These are phyloP conservation scores for Sporisorium sorghi DNA, from an alignment of 1,284 basidiomycete species.

Conservation along the genomic window DNA sequence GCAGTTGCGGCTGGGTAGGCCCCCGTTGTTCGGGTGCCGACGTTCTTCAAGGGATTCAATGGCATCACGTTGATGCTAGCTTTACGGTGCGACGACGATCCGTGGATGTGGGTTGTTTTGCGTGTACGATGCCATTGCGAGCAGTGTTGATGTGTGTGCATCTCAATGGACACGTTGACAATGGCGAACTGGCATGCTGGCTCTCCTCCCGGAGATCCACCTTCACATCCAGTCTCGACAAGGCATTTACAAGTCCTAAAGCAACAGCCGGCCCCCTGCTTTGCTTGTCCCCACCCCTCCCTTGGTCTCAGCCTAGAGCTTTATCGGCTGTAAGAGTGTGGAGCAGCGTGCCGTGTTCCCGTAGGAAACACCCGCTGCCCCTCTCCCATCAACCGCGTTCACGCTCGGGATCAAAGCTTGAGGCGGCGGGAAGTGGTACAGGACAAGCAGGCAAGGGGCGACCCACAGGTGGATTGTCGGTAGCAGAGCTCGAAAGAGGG, in stretches of 20 bases:
- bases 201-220: neutral
- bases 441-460: neutral
- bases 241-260: slow-evolving; percentile 16
- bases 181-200: slow-evolving; percentile 13
- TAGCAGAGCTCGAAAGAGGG: too few relatives aligned
- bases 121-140: too few relatives aligned
- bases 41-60: neutral
- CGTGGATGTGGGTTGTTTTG: neutral
- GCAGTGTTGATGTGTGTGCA: too few relatives aligned
- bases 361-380: neutral
- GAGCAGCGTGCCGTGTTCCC: neutral
- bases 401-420: too few relatives aligned
- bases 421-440: too few relatives aligned
- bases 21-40: too few relatives aligned
- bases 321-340: too few relatives aligned
- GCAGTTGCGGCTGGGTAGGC: too few relatives aligned
- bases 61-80: neutral
- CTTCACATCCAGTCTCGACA: slow-evolving; percentile 17
- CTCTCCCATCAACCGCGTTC: too few relatives aligned
- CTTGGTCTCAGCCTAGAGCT: neutral
- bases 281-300: neutral
- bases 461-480: neutral
- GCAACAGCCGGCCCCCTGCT: neutral
- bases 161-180: neutral
- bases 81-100: neutral